Conservation (phyloP, 2,329 filamentous ascomycete genomes). For the Phyllosticta capitalensis region DNA sequence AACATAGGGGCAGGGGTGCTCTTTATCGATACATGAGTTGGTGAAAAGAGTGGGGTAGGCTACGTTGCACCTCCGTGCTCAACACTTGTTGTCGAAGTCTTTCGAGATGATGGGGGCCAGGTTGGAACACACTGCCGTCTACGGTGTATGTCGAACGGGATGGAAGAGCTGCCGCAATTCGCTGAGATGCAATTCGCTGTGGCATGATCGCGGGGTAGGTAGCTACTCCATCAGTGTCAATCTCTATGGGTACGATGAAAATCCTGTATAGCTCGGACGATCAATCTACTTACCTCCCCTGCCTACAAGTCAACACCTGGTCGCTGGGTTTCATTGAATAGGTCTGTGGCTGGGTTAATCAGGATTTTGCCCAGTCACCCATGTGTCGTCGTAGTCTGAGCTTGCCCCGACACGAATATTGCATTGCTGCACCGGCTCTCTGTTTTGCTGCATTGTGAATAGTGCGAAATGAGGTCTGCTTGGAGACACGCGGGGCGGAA, state of each 20-base stretch:
- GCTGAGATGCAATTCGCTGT: background rate
- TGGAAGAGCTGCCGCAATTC: background rate
- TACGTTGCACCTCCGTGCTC: background rate
- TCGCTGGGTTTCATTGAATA: background rate
- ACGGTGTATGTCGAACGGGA: background rate
- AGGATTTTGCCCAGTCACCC: too few relatives aligned
- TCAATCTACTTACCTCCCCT: background rate
- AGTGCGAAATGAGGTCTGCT: too few relatives aligned
- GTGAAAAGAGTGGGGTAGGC: background rate
- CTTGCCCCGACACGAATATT: too few relatives aligned
- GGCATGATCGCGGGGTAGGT: background rate
- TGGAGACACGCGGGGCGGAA: background rate
- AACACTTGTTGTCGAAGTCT: background rate
- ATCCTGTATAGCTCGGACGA: background rate
- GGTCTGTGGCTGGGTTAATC: background rate
- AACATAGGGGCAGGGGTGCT: background rate
- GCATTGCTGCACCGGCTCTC: too few relatives aligned
- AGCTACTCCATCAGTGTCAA: background rate
- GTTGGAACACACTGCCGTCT: background rate
- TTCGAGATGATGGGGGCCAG: background rate
- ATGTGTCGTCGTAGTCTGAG: too few relatives aligned
- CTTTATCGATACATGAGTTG: background rate
- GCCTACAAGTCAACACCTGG: background rate
- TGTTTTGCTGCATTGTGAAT: too few relatives aligned
- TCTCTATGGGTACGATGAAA: background rate